phyloP scores from a whole-genome alignment of 345 rosid genomes.

The Moricandia arvensis region DNA sequence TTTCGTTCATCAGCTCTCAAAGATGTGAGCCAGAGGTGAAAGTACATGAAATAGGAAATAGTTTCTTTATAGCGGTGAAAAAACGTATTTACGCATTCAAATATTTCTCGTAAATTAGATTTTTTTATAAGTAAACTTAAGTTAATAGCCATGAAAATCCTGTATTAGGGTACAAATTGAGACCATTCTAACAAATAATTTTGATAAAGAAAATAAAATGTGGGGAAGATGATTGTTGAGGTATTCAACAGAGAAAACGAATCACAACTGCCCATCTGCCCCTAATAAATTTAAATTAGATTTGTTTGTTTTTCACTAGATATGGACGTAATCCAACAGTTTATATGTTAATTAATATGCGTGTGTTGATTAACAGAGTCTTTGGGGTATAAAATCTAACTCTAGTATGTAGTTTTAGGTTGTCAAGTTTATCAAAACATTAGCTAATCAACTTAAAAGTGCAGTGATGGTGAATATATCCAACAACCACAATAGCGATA shows the following conservation, averaged over 20 bases:
- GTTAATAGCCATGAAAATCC: no score
- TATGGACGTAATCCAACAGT: background rate
- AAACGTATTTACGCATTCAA: slow-evolving; percentile 10
- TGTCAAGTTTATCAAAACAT: background rate
- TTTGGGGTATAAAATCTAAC: background rate
- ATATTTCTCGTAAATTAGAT: background rate
- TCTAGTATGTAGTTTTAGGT: background rate
- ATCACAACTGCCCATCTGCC: slow-evolving; percentile 67
- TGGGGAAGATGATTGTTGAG: slow-evolving; percentile 61
- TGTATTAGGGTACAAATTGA: no score
- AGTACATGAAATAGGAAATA: background rate
- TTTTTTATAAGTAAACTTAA: no score
- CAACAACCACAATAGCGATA: slow-evolving; percentile 22
- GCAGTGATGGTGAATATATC: slow-evolving; percentile 1
- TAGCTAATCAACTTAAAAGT: slow-evolving; percentile 2
- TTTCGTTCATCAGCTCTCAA: background rate
- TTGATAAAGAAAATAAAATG: no score
- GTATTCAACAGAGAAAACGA: slow-evolving; percentile 42
- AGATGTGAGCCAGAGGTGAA: slow-evolving; percentile 1
- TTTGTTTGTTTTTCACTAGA: background rate
- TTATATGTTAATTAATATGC: background rate
- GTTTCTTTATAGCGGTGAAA: background rate
- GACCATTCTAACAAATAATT: no score
- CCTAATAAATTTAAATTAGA: no score
- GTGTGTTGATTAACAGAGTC: background rate